phyloP scores from a whole-genome alignment of 345 rosid genomes.

The Salix exigua region DNA sequence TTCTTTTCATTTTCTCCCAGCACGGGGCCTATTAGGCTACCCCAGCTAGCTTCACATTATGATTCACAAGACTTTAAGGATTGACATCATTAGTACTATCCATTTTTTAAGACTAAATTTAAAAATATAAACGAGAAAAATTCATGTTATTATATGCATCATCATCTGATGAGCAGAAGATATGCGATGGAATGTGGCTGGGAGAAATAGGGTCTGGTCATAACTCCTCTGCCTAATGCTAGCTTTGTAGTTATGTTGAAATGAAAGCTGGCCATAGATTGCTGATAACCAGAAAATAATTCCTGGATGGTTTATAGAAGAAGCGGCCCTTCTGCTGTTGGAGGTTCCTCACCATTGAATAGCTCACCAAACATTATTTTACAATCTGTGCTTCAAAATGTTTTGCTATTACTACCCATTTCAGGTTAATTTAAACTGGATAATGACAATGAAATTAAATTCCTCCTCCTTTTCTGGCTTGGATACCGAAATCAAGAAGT shows the following conservation, averaged over 20 bases:
- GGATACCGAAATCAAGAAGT: too few species aligned
- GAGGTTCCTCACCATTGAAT: not conserved
- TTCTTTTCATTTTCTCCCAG: not conserved
- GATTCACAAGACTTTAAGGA: not conserved
- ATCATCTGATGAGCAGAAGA: not conserved
- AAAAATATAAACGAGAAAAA: too few species aligned
- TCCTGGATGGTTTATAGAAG: not conserved
- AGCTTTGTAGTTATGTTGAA: not conserved
- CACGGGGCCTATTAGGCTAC: not conserved
- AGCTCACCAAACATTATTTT: not conserved
- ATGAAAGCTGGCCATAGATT: slow-evolving; percentile 12
- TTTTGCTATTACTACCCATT: not conserved
- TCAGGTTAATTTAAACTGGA: too few species aligned
- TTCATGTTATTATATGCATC: not conserved
- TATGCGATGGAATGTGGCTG: not conserved
- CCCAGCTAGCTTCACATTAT: not conserved
- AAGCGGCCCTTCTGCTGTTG: not conserved
- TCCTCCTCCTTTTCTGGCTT: not conserved
- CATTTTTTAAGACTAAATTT: too few species aligned
- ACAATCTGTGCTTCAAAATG: not conserved
- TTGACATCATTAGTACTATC: too few species aligned
- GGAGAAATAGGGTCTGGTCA: not conserved
- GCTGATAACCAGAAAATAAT: not conserved
- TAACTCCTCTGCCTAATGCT: not conserved
- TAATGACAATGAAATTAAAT: not conserved